Percentiles rank a stretch among this genome's conserved stretches.
Evolutionary conservation across 306 rosid species (phyloP).

Genomic region (Sindora glabra): DNA sequence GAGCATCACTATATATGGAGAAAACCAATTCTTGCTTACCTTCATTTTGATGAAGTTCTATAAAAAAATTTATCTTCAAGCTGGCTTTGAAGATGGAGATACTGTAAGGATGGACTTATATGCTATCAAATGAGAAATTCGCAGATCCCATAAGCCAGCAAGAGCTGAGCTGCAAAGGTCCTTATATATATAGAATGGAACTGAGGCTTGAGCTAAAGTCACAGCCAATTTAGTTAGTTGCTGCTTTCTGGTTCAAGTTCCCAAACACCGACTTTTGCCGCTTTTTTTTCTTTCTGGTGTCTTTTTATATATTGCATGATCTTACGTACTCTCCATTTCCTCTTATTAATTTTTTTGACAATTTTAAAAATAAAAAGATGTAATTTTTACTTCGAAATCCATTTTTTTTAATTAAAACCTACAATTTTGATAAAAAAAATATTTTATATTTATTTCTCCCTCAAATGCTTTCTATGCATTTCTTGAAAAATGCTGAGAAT

Average conservation of each 20-base stretch:
- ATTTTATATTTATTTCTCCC: too few relatives aligned
- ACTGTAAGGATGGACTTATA: background rate
- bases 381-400: too few relatives aligned
- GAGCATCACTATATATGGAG: background rate
- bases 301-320: too few relatives aligned
- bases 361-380: too few relatives aligned
- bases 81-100: too few relatives aligned
- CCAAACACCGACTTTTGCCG: conserved; percentile 42
- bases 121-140: background rate
- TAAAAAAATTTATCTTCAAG: background rate
- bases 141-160: conserved; percentile 32
- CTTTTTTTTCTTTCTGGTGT: conserved; percentile 18
- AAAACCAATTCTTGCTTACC: conserved; percentile 10
- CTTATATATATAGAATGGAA: conserved; percentile 34
- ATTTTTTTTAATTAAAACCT: too few relatives aligned
- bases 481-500: too few relatives aligned
- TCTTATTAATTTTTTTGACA: too few relatives aligned
- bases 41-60: conserved; percentile 33
- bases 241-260: conserved; percentile 60
- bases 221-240: too few relatives aligned
- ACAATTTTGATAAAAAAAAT: too few relatives aligned
- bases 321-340: too few relatives aligned
- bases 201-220: conserved; percentile 18
- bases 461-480: too few relatives aligned
- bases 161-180: conserved; percentile 28